These are phyloP conservation scores for Sporothrix phasma DNA, from an alignment of 2,329 filamentous ascomycete species.

Conservation along the genomic window DNA sequence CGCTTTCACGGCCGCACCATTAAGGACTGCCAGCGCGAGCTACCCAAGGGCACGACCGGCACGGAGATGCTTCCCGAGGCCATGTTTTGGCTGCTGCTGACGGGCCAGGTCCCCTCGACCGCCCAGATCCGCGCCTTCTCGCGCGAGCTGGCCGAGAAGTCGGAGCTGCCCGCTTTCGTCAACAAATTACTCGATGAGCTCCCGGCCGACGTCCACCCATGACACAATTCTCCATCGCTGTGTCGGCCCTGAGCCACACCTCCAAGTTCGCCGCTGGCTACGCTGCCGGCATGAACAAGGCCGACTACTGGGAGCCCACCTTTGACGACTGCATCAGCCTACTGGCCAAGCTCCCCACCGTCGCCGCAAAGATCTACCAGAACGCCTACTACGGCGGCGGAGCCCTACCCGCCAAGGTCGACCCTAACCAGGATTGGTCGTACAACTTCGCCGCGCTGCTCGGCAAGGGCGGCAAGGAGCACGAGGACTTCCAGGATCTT, in stretches of 20 bases:
- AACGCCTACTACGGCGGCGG: conserved; percentile 70
- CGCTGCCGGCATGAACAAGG: conserved; percentile 82
- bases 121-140: conserved; percentile 75
- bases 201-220: conserved; percentile 85
- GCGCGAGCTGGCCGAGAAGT: conserved; percentile 77
- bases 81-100: conserved; percentile 99
- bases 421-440: conserved; percentile 85
- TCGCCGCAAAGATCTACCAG: conserved; percentile 96
- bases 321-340: conserved; percentile 93
- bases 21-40: conserved; percentile 89
- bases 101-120: conserved; percentile 78
- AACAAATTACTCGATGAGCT: conserved; percentile 82
- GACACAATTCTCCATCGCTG: conserved; percentile 94
- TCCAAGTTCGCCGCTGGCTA: conserved; percentile 91
- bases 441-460: conserved; percentile 98
- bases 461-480: conserved; percentile 76
- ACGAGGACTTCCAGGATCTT: conserved; percentile 92
- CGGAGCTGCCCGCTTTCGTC: conserved; percentile 71
- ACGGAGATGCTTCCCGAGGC: conserved; percentile 97
- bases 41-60: conserved; percentile 84
- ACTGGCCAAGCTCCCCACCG: conserved; percentile 89
- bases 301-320: conserved; percentile 97
- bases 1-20: conserved; percentile 97
- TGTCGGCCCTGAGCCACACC: conserved; percentile 90
- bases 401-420: conserved; percentile 64